phyloP scores from a whole-genome alignment of 257 asterid genomes.

The Agastache rugosa region DNA sequence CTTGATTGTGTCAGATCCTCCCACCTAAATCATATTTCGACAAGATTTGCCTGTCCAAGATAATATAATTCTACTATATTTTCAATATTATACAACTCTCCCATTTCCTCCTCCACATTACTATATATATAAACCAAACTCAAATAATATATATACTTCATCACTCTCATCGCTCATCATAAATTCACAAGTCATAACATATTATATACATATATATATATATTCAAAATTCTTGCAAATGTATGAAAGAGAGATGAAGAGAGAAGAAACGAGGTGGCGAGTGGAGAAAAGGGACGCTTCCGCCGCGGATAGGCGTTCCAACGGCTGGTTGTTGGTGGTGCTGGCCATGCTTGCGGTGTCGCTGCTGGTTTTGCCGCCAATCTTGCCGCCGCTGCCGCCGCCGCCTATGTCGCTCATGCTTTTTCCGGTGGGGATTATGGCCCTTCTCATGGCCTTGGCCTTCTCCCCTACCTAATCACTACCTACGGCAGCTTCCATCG shows the following conservation, averaged over 20 bases:
- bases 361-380: constrained; percentile 51
- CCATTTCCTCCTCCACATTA: constrained; percentile 13
- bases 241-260: constrained; percentile 20
- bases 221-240: background rate
- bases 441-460: constrained; percentile 56
- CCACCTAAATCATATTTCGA: constrained; percentile 24
- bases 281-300: constrained; percentile 22
- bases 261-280: constrained; percentile 29
- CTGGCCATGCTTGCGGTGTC: constrained; percentile 42
- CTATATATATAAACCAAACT: background rate
- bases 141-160: background rate
- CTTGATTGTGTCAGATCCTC: constrained; percentile 54
- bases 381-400: constrained; percentile 56
- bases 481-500: too few species aligned
- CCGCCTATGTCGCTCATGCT: constrained; percentile 61
- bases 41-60: constrained; percentile 42
- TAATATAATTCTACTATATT: constrained; percentile 29
- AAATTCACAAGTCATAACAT: too few species aligned
- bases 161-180: too few species aligned
- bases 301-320: constrained; percentile 32
- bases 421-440: constrained; percentile 65
- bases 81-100: constrained; percentile 23
- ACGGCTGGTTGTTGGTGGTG: constrained; percentile 49
- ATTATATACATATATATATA: background rate
- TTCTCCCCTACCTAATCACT: constrained; percentile 41